phyloP scores from a whole-genome alignment of 2,329 filamentous ascomycete species.

The Ophiocordyceps unilateralis region DNA sequence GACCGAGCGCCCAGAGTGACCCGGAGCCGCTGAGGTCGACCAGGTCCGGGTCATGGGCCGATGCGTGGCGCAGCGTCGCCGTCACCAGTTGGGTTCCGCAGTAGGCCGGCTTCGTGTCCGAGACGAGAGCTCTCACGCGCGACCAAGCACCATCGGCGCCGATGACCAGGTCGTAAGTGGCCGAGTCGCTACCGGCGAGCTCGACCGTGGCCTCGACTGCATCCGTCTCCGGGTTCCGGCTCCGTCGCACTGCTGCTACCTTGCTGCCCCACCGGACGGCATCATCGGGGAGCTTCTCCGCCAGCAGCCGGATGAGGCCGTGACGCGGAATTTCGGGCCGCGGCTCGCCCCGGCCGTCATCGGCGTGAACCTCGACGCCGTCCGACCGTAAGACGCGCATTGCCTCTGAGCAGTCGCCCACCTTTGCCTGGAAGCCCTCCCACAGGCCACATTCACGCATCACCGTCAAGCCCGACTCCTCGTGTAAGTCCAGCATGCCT shows the following conservation, averaged over 20 bases:
- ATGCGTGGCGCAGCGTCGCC: conserved; percentile 14
- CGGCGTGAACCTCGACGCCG: too few species aligned
- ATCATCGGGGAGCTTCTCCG: conserved; percentile 11
- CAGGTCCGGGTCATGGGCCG: conserved; percentile 19
- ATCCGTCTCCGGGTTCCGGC: not conserved
- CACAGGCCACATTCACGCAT: conserved; percentile 25
- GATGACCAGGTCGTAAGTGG: conserved; percentile 5
- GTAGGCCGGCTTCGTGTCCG: conserved; percentile 17
- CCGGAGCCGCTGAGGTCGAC: conserved; percentile 21
- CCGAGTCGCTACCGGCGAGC: conserved; percentile 6
- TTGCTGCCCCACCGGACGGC: conserved; percentile 9
- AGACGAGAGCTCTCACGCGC: conserved; percentile 13
- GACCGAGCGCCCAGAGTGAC: conserved; percentile 14
- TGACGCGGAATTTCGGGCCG: conserved; percentile 22
- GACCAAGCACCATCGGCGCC: conserved; percentile 7
- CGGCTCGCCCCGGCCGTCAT: too few species aligned
- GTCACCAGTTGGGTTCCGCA: conserved; percentile 21
- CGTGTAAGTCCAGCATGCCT: conserved; percentile 32
- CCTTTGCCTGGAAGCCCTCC: conserved; percentile 20
- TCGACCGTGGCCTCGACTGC: conserved; percentile 6
- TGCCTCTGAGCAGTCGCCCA: conserved; percentile 10
- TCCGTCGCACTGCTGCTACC: conserved; percentile 10
- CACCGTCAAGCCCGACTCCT: conserved; percentile 23
- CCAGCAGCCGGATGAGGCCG: conserved; percentile 16
- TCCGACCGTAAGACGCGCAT: too few species aligned